These are phyloP conservation scores for Ophiocordyceps camponoti-floridani DNA, from an alignment of 2,329 filamentous ascomycete species.

Conservation along the genomic window DNA sequence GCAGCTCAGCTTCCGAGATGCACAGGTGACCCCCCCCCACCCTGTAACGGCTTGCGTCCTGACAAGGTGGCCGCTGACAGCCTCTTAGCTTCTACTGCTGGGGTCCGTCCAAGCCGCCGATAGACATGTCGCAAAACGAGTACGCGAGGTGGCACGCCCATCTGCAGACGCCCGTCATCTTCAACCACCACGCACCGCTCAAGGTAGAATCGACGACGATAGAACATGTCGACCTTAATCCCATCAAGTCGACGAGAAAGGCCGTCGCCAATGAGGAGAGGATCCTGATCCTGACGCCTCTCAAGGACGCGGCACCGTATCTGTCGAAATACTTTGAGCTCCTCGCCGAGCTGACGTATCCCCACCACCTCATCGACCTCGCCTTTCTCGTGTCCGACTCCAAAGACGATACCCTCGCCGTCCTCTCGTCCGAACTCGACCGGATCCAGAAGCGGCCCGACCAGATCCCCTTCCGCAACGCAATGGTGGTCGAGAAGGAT, in stretches of 20 bases:
- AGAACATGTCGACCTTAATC: conserved; percentile 66
- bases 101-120: conserved; percentile 86
- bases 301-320: conserved; percentile 73
- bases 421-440: conserved; percentile 69
- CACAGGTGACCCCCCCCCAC: conserved; percentile 50
- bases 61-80: neutral
- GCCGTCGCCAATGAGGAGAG: conserved; percentile 69
- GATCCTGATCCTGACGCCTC: conserved; percentile 77
- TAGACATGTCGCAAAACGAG: conserved; percentile 87
- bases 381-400: conserved; percentile 90
- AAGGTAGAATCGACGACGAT: conserved; percentile 71
- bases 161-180: conserved; percentile 80
- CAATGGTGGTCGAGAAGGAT: conserved; percentile 76
- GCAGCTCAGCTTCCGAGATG: conserved; percentile 67
- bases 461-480: conserved; percentile 70
- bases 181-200: conserved; percentile 85
- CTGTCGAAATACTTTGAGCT: conserved; percentile 88
- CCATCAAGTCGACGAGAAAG: conserved; percentile 61
- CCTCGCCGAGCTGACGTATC: conserved; percentile 75
- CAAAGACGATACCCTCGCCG: conserved; percentile 77
- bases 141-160: conserved; percentile 78
- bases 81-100: conserved; percentile 78
- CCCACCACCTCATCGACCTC: conserved; percentile 86
- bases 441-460: conserved; percentile 70
- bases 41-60: no score